Percentiles rank a stretch among this genome's conserved stretches.
Evolutionary conservation across 1,284 basidiomycete genomes (phyloP).

Genomic region (Sanghuangporus weigelae): DNA sequence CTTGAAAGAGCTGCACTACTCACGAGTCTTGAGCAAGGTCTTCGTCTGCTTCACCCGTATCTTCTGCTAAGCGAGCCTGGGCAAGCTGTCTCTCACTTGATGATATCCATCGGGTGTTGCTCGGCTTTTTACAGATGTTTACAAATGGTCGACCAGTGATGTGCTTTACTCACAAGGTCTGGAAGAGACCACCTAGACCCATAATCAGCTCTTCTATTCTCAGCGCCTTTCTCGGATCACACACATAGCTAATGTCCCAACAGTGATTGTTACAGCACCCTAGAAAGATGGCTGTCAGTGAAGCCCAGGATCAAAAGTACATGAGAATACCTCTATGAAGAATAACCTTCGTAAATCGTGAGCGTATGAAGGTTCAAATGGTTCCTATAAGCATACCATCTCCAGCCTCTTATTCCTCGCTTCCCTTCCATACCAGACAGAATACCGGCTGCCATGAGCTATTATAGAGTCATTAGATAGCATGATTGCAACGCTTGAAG

Average conservation of each 20-base stretch:
- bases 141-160: background rate
- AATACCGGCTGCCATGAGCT: conserved; percentile 35
- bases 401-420: conserved; percentile 39
- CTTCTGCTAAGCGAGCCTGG: conserved; percentile 39
- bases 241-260: conserved; percentile 18
- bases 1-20: background rate
- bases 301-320: background rate
- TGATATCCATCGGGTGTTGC: conserved; percentile 39
- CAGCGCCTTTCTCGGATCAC: background rate
- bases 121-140: conserved; percentile 10
- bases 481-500: background rate
- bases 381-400: conserved; percentile 23
- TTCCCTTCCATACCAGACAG: conserved; percentile 39
- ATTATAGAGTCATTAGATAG: conserved; percentile 12
- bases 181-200: conserved; percentile 22
- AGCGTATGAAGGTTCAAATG: background rate
- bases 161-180: conserved; percentile 19
- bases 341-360: conserved; percentile 21
- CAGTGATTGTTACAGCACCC: conserved; percentile 17
- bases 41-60: conserved; percentile 34
- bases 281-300: background rate
- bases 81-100: conserved; percentile 36
- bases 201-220: background rate
- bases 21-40: conserved; percentile 28
- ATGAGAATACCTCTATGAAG: conserved; percentile 23